These are phyloP conservation scores for Ustilago xerochloae DNA, from an alignment of 1,284 basidiomycete genomes.

Conservation along the genomic window DNA sequence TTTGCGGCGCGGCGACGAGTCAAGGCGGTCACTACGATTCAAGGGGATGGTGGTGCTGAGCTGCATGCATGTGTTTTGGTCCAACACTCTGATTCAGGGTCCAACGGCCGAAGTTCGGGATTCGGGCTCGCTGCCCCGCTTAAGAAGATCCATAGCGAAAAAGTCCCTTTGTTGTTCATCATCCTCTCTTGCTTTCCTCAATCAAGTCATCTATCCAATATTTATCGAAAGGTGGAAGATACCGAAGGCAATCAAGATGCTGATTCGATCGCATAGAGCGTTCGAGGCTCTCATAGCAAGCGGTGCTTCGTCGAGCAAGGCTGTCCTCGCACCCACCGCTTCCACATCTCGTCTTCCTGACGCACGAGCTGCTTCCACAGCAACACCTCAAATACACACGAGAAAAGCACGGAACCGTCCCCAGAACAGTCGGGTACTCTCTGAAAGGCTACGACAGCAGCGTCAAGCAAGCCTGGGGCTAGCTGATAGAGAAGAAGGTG, in stretches of 20 bases:
- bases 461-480: too few species aligned
- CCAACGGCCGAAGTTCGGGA: neutral
- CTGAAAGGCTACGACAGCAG: too few species aligned
- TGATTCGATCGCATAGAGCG: neutral
- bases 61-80: neutral
- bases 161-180: neutral
- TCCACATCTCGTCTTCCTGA: neutral
- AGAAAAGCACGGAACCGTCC: too few species aligned
- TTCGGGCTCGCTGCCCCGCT: neutral
- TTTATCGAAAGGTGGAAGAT: too few species aligned
- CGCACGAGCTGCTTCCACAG: slow-evolving; percentile 7
- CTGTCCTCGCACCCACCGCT: neutral
- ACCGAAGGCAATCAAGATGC: too few species aligned
- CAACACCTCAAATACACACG: neutral
- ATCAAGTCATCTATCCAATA: too few species aligned
- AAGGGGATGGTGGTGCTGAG: neutral
- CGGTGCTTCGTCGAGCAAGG: slow-evolving; percentile 1
- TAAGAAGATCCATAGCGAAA: neutral
- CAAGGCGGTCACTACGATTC: neutral
- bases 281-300: neutral
- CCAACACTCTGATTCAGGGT: slow-evolving; percentile 2
- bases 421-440: too few species aligned
- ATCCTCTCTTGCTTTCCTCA: neutral
- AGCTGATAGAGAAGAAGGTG: too few species aligned
- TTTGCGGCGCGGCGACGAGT: neutral